These are phyloP conservation scores for Suillus subaureus DNA, from an alignment of 768 basidiomycete species.

Conservation along the genomic window DNA sequence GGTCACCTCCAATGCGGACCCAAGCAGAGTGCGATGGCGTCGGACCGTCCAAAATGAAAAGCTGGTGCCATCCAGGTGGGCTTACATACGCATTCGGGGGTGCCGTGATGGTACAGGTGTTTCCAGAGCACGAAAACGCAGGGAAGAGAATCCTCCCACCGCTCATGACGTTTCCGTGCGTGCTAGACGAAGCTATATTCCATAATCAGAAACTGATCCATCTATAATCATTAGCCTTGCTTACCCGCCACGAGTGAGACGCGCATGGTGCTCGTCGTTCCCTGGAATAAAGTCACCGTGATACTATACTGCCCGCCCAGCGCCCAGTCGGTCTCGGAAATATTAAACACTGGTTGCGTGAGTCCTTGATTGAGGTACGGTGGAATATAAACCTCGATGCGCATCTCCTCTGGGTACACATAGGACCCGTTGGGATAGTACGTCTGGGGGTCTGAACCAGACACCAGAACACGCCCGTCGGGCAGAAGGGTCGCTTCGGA, in stretches of 20 bases:
- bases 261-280: constrained; percentile 49
- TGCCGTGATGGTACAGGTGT: constrained; percentile 74
- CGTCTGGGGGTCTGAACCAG: constrained; percentile 75
- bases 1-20: constrained; percentile 82
- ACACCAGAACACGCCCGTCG: constrained; percentile 74
- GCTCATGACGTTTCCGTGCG: constrained; percentile 75
- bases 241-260: constrained; percentile 67
- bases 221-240: constrained; percentile 15
- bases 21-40: constrained; percentile 76
- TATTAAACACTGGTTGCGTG: constrained; percentile 61
- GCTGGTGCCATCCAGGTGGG: constrained; percentile 77
- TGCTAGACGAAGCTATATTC: constrained; percentile 64
- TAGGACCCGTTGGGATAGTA: constrained; percentile 35
- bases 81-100: constrained; percentile 70
- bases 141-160: constrained; percentile 75
- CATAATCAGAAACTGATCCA: constrained; percentile 8
- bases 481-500: constrained; percentile 76
- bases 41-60: constrained; percentile 78
- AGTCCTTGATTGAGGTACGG: constrained; percentile 75
- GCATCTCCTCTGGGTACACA: constrained; percentile 75
- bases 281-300: constrained; percentile 42
- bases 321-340: constrained; percentile 62
- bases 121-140: constrained; percentile 66
- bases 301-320: constrained; percentile 59
- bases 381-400: constrained; percentile 82